Evolutionary conservation across 352 stramenopile genomes (phyloP).

Genomic region (Phytophthora ramorum): DNA sequence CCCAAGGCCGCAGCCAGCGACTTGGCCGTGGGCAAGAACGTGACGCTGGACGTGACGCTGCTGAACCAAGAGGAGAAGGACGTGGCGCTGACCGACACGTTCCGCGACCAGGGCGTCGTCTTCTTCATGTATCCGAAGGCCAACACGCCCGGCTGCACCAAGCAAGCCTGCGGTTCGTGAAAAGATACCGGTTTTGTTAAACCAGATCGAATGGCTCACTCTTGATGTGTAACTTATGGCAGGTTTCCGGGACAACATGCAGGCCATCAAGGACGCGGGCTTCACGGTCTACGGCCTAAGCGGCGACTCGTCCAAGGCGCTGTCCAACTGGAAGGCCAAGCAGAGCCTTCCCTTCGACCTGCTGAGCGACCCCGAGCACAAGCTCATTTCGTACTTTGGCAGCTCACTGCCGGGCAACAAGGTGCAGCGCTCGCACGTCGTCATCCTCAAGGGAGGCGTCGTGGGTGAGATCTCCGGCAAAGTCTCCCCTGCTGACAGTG

Average conservation of each 20-base stretch:
- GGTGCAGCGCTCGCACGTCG: slow-evolving; percentile 85
- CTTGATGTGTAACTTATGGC: background rate
- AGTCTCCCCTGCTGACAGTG: slow-evolving; percentile 78
- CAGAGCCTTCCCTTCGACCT: slow-evolving; percentile 82
- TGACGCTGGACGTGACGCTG: slow-evolving; percentile 72
- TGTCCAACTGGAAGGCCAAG: slow-evolving; percentile 85
- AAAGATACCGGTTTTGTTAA: slow-evolving; percentile 24
- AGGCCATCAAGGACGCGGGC: slow-evolving; percentile 81
- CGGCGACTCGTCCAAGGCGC: slow-evolving; percentile 72
- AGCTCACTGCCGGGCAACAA: slow-evolving; percentile 81
- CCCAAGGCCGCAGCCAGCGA: slow-evolving; percentile 51
- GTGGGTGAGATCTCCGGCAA: slow-evolving; percentile 84
- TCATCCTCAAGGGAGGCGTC: slow-evolving; percentile 81
- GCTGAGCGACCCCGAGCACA: slow-evolving; percentile 80
- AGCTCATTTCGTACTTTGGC: slow-evolving; percentile 89
- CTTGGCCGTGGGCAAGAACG: slow-evolving; percentile 54
- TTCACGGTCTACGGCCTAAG: slow-evolving; percentile 86
- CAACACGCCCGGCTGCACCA: slow-evolving; percentile 89
- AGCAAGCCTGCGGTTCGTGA: slow-evolving; percentile 77
- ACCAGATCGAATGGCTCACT: no score
- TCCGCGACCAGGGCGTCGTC: slow-evolving; percentile 80
- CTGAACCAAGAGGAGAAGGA: slow-evolving; percentile 72
- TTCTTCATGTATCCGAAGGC: slow-evolving; percentile 92
- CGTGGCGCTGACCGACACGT: slow-evolving; percentile 70
- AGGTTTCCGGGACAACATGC: slow-evolving; percentile 88